Evolutionary conservation across 495 filamentous ascomycete species (phyloP), one percentile per base, ranked within the genome.

Genomic region (Sordaria brevicollis): DNA sequence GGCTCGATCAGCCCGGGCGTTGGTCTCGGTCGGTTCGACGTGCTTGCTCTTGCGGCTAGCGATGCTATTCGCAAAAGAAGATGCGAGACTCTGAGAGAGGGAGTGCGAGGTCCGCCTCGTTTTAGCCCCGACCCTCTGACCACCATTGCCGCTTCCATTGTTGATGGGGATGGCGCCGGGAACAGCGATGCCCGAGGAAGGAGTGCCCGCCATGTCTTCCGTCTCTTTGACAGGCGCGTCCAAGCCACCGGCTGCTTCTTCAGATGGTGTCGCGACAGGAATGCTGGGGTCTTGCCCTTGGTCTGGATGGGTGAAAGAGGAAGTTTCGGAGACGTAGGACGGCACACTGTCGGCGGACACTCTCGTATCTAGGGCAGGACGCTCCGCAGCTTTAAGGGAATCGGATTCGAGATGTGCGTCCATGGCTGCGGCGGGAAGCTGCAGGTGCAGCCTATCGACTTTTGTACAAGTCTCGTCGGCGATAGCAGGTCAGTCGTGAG

Each of bases 1-100:
- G 65, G 86, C 83, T 72, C 83, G 83, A 65, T 87, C 87, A 37
- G 83, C n/a, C n/a, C n/a, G n/a, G n/a, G n/a, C 79, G 74, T 83
- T 83, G 33, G 78, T 76, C 57, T 78, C 77, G 36, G 78, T 82
- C 31, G 84, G 76, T 68, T 88, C 87, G 4, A 82, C 83, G 74
- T 86, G 82, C 39, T 83, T 79, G 67, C 84, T 80, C 74, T 89
- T 90, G 65, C 83, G 81, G 68, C 70, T 83, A 35, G 83, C 70
- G 6, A 78, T 71, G 34, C 69, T 75, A 37, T 62, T 68, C 25
- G 65, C 65, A 29, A 76, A 76, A 15, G 76, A 75, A 1, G 77
- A 73, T 5, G 72, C 72, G 5, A 74, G 54, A 36, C 13, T 76
- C 19, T 70, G 74, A 8, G 74, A 76, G 37, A 74, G 74, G 33